Conservation (phyloP, 2,329 filamentous ascomycete species). For the Curvularia eragrostidis region DNA sequence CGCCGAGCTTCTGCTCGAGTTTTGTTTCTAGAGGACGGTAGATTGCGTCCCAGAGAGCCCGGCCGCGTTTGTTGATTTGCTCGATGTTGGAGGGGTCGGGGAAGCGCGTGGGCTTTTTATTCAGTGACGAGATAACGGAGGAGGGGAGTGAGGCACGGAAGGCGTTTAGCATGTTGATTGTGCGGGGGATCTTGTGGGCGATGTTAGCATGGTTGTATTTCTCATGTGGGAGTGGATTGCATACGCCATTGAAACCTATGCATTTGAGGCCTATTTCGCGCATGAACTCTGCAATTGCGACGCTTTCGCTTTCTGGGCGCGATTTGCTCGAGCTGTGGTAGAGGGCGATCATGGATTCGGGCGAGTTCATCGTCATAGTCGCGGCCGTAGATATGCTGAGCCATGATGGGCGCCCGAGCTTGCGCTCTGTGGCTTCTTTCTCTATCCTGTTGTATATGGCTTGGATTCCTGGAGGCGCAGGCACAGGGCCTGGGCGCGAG, state of each 20-base stretch:
- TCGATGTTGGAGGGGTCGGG: conserved; percentile 59
- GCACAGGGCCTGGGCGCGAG: conserved; percentile 44
- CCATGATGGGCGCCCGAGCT: conserved; percentile 46
- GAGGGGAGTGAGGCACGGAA: conserved; percentile 70
- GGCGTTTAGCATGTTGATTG: conserved; percentile 80
- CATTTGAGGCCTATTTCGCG: conserved; percentile 78
- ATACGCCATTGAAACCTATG: conserved; percentile 75
- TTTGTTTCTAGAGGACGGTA: conserved; percentile 78
- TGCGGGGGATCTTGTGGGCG: conserved; percentile 77
- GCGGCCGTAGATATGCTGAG: conserved; percentile 66
- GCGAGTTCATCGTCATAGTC: conserved; percentile 86
- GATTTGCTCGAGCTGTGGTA: conserved; percentile 54
- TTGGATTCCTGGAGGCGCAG: conserved; percentile 43
- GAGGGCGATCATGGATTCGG: conserved; percentile 72
- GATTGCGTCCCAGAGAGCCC: conserved; percentile 74
- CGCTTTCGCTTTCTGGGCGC: conserved; percentile 42
- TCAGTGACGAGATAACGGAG: conserved; percentile 61
- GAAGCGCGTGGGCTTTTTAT: conserved; percentile 62
- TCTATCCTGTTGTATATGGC: conserved; percentile 43
- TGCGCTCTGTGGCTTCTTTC: conserved; percentile 38
- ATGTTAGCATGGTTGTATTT: not conserved
- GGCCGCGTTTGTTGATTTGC: conserved; percentile 64
- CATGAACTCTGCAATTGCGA: conserved; percentile 71
- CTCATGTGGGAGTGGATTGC: not conserved
- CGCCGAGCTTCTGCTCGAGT: conserved; percentile 72